A percentile compares a stretch with the other conserved stretches of the same genome.
Conservation (phyloP, 148 eudicot species). For the Vaccinium myrtillus region DNA sequence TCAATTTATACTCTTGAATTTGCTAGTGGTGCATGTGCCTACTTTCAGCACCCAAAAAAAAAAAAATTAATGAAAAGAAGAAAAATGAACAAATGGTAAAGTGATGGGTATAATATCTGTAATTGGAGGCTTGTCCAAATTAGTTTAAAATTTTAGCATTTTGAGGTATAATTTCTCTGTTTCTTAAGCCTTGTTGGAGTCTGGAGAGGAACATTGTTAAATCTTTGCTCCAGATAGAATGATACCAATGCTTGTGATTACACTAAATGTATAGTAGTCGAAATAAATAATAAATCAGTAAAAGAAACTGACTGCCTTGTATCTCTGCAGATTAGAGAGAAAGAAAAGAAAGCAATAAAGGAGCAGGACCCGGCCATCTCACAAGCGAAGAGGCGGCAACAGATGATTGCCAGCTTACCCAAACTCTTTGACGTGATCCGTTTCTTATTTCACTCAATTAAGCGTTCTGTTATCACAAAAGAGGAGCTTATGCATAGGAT, state of each 20-base stretch:
- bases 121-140: not conserved
- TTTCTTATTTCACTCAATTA: slow-evolving; percentile 65
- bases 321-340: slow-evolving; percentile 61
- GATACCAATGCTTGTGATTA: not conserved
- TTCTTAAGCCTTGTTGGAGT: not conserved
- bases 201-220: not conserved
- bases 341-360: slow-evolving; percentile 47
- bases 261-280: not conserved
- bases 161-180: not conserved
- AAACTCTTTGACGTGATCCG: slow-evolving; percentile 67
- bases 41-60: too few relatives aligned
- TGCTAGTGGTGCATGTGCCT: not conserved
- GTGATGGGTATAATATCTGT: not conserved
- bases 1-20: too few relatives aligned
- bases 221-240: not conserved
- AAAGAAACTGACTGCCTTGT: not conserved
- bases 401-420: slow-evolving; percentile 61
- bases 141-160: not conserved
- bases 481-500: slow-evolving; percentile 73
- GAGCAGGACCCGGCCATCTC: slow-evolving; percentile 67
- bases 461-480: slow-evolving; percentile 66
- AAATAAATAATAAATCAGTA: too few relatives aligned
- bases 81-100: not conserved
- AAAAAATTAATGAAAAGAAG: too few relatives aligned
- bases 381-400: slow-evolving; percentile 57